These are phyloP conservation scores for Cladosporium velox DNA, from an alignment of 2,329 filamentous ascomycete genomes.

Conservation along the genomic window DNA sequence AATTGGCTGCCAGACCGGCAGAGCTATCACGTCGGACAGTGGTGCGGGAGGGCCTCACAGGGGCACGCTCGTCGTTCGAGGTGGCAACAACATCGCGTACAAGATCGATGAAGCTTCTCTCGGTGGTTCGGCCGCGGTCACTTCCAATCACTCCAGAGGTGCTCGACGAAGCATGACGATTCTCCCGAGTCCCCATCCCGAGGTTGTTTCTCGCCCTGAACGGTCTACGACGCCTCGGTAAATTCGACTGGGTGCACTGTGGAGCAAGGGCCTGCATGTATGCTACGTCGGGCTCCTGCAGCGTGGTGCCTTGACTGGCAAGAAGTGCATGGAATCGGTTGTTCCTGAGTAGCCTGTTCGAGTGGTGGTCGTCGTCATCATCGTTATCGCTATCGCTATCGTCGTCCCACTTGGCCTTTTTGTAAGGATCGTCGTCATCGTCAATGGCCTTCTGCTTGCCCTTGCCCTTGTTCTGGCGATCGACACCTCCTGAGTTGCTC, in stretches of 20 bases:
- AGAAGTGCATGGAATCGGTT: background rate
- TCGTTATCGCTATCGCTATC: background rate
- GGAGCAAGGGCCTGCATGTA: background rate
- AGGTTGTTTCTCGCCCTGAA: background rate
- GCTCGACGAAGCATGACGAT: background rate
- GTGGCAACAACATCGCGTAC: background rate
- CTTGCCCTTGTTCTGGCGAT: background rate
- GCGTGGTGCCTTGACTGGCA: background rate
- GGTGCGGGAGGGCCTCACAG: background rate
- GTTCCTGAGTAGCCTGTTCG: background rate
- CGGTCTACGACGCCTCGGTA: background rate
- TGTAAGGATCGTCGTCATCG: background rate
- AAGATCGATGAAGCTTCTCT: background rate
- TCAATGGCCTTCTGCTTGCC: background rate
- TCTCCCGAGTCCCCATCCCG: background rate
- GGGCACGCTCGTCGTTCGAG: background rate
- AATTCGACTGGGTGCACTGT: background rate
- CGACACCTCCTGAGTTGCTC: background rate
- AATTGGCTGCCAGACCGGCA: background rate
- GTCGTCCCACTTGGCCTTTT: background rate
- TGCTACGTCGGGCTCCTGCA: background rate
- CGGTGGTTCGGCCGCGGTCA: background rate
- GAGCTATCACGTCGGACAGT: background rate
- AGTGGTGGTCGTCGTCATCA: background rate
- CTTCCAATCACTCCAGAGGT: background rate